phyloP scores from a whole-genome alignment of 1,139 yeast genomes.

The Candida pseudoviswanathii region DNA sequence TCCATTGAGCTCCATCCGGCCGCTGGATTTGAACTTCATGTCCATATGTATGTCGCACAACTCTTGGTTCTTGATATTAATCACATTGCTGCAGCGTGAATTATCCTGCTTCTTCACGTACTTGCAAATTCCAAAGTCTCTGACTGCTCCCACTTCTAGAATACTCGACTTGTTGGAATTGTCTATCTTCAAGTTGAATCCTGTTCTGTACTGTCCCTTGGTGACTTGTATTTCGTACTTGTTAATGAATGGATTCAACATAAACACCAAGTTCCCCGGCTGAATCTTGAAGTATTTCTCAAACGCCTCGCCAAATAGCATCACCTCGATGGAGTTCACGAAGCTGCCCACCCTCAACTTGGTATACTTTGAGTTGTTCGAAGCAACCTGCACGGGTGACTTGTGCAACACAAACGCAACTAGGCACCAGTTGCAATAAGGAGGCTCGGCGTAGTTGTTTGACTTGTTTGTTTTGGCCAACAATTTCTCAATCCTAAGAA shows the following conservation, averaged over 20 bases:
- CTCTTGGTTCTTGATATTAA: conserved; percentile 53
- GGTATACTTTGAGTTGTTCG: conserved; percentile 51
- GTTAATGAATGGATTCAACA: conserved; percentile 71
- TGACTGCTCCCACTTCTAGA: conserved; percentile 73
- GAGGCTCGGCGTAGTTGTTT: conserved; percentile 60
- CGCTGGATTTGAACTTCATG: conserved; percentile 50
- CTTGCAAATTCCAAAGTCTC: conserved; percentile 71
- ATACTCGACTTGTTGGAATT: conserved; percentile 50
- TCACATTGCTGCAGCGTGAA: conserved; percentile 56
- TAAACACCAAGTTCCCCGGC: conserved; percentile 72
- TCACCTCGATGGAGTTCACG: conserved; percentile 54
- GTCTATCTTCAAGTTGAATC: conserved; percentile 64
- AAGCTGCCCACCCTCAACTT: conserved; percentile 71
- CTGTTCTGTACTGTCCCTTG: conserved; percentile 18
- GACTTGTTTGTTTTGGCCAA: conserved; percentile 72
- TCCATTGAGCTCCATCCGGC: conserved; percentile 76
- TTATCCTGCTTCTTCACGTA: conserved; percentile 47
- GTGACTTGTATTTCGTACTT: conserved; percentile 14
- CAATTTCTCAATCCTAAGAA: conserved; percentile 57
- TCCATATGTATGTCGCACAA: conserved; percentile 78
- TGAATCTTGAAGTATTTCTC: conserved; percentile 70
- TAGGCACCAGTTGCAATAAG: conserved; percentile 73
- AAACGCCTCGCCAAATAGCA: conserved; percentile 69
- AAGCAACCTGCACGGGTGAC: conserved; percentile 47
- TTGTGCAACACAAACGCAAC: conserved; percentile 68